Conservation (phyloP, 164 flowering plant species). For the Liriodendron chinense region DNA sequence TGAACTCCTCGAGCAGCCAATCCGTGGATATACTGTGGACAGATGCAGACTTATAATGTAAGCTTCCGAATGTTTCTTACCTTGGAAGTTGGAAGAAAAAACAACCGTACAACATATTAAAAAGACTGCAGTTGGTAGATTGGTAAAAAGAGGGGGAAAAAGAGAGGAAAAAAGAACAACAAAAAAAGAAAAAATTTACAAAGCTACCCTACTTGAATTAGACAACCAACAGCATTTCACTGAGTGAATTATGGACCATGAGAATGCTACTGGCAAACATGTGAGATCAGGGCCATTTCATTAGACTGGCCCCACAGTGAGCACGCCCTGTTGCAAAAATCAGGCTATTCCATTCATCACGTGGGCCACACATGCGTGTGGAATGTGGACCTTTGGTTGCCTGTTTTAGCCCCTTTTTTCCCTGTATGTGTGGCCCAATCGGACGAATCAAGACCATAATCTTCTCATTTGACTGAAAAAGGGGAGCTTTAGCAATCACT, state of each 20-base stretch:
- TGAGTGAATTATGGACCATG: neutral
- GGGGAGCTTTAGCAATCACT: no score
- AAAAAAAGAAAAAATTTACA: neutral
- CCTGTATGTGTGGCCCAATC: neutral
- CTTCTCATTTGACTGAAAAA: neutral
- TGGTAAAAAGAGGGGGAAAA: neutral
- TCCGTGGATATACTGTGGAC: constrained; percentile 86
- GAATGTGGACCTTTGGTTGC: no score
- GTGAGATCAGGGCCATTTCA: neutral
- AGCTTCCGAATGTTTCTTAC: neutral
- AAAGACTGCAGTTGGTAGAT: neutral
- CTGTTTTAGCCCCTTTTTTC: no score
- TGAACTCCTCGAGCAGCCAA: constrained; percentile 98
- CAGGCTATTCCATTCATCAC: neutral
- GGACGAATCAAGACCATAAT: neutral
- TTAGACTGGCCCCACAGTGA: neutral
- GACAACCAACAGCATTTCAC: neutral
- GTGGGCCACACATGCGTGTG: neutral
- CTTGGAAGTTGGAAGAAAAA: neutral
- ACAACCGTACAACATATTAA: neutral
- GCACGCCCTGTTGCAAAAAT: neutral
- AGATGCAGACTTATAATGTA: constrained; percentile 1
- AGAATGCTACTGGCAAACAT: neutral
- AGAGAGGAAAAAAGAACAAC: neutral
- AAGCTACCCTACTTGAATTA: neutral